Evolutionary conservation across 495 filamentous ascomycete genomes (phyloP).

Genomic region (Aspergillus heteromorphus): DNA sequence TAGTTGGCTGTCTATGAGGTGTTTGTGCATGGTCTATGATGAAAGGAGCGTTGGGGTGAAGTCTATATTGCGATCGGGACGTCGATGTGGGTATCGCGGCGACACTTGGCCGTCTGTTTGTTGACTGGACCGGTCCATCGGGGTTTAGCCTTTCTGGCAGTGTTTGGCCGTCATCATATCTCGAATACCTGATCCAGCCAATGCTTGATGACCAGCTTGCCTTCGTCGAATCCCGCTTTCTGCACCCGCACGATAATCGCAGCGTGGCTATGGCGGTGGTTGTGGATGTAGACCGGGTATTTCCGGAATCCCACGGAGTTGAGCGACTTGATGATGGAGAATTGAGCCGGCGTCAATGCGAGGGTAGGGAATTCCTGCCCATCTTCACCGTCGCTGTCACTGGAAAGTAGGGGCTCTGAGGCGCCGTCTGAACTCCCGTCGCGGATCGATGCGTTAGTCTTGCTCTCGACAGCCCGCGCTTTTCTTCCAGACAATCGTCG

Average conservation of each 20-base stretch:
- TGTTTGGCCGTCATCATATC: slow-evolving; percentile 45
- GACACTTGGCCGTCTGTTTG: background rate
- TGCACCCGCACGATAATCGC: slow-evolving; percentile 77
- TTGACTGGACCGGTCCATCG: background rate
- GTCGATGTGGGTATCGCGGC: too few relatives aligned
- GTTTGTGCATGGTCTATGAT: too few relatives aligned
- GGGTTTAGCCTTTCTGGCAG: background rate
- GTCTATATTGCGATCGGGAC: background rate
- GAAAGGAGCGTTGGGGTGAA: background rate
- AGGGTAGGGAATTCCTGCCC: slow-evolving; percentile 54
- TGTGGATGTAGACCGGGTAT: slow-evolving; percentile 82
- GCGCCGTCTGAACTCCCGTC: background rate
- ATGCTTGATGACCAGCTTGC: slow-evolving; percentile 71
- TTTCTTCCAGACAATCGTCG: background rate
- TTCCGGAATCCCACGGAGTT: slow-evolving; percentile 73
- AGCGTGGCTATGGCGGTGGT: slow-evolving; percentile 73
- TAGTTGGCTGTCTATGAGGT: too few relatives aligned
- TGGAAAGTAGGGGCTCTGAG: background rate
- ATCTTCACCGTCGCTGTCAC: background rate
- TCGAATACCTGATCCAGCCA: slow-evolving; percentile 75
- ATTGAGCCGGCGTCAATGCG: slow-evolving; percentile 73
- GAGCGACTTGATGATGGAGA: slow-evolving; percentile 72
- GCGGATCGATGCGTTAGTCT: background rate
- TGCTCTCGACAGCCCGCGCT: background rate
- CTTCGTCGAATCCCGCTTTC: slow-evolving; percentile 63